Evolutionary conservation across 306 rosid genomes (phyloP), one percentile per base, ranked within the genome.

Genomic region (Lathyrus oleraceus): DNA sequence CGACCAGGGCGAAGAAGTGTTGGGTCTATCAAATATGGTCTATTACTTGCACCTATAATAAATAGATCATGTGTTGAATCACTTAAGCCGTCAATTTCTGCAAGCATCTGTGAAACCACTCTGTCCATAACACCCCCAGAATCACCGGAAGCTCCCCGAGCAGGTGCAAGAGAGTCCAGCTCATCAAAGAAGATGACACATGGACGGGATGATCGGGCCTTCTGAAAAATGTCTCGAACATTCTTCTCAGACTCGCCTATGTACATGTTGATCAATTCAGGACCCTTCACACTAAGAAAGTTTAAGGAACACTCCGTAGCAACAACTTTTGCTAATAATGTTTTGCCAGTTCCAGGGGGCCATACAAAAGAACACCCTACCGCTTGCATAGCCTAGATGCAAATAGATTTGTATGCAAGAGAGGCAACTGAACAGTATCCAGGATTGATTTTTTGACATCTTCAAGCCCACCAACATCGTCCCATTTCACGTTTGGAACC

Each of bases 21-120:
- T 28, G 97, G 86, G 78, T 94, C 98, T 65, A 94, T 94, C 78
- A 94, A 82, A 82, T 94, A 97, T 10, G 98, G 97, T 76, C 98
- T 90, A 81, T 94, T 94, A 78, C 98, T 90, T 74, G 98, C 97
- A 35, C 98, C 98, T 51, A 94, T 94, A 59, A 94, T 88, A 81
- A 94, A 94, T 51, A 94, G 85, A 58, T 94, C 98, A 97, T 90
- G 97, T 20, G 87, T 49, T 13, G 97, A 94, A 88, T 94, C 96
- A 64, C 85, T 90, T 70, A 88, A 86, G 83, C 96, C 97, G 12
- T 94, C 97, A 36, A 94, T 90, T 82, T 90, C 98, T 2, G 97
- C 97, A 86, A 94, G 98, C 97, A 94, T 94, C 97, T 94, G 98
- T 65, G 97, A 90, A 86, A 94, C 98, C 67, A 94, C 98, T 83